phyloP scores from a whole-genome alignment of 164 flowering plant genomes.

The Litsea cubeba region DNA sequence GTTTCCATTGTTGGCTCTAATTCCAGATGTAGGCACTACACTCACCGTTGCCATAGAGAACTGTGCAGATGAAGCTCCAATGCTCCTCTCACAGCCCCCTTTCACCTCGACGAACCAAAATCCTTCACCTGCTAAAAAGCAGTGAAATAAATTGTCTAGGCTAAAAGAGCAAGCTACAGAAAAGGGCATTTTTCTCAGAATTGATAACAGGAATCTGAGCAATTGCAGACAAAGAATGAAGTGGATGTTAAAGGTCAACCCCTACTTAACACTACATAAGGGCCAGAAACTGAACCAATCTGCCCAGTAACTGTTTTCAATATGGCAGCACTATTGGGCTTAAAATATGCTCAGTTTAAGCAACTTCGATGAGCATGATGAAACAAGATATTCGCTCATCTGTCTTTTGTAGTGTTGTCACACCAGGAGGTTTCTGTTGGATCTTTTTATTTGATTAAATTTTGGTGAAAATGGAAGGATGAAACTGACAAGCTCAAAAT shows the following conservation, averaged over 20 bases:
- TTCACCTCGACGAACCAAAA: neutral
- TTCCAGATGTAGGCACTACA: conserved; percentile 37
- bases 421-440: neutral
- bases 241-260: too few relatives aligned
- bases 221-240: too few relatives aligned
- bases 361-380: neutral
- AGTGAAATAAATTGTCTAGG: neutral
- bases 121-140: conserved; percentile 9
- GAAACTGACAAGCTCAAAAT: too few relatives aligned
- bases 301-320: neutral
- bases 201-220: too few relatives aligned
- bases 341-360: neutral
- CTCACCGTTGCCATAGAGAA: conserved; percentile 49
- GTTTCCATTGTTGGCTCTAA: conserved; percentile 44
- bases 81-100: neutral
- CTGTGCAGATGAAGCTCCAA: neutral
- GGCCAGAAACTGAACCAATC: neutral
- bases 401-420: too few relatives aligned
- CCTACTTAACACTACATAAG: neutral
- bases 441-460: neutral
- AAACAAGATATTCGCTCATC: too few relatives aligned
- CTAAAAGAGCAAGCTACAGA: neutral
- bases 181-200: neutral
- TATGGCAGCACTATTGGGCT: neutral
- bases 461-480: neutral